Evolutionary conservation across 495 filamentous ascomycete species (phyloP).

Genomic region (Glutinoglossum americanum): DNA sequence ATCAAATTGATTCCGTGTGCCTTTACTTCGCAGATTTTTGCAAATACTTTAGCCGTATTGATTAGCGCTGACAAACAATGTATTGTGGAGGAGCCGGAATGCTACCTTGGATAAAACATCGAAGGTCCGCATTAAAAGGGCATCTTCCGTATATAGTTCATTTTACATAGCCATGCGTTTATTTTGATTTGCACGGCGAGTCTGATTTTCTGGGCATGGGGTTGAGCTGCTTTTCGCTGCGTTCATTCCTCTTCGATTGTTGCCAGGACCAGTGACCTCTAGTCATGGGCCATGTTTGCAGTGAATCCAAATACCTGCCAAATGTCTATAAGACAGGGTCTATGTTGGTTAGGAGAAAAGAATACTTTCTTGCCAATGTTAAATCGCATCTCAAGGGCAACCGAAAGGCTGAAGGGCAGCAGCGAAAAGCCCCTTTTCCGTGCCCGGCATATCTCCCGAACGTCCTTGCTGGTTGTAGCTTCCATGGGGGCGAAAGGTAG

Average conservation of each 20-base stretch:
- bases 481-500: not conserved
- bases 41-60: not conserved
- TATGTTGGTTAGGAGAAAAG: not conserved
- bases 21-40: not conserved
- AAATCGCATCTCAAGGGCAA: no score
- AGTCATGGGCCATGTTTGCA: not conserved
- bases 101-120: not conserved
- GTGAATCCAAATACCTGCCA: not conserved
- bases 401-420: no score
- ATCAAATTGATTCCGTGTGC: not conserved
- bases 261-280: not conserved
- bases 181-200: not conserved
- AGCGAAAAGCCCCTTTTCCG: no score
- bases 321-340: not conserved
- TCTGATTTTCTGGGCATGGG: not conserved
- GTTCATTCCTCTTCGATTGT: not conserved
- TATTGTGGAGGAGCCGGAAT: not conserved
- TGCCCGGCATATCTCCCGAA: not conserved
- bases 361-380: not conserved
- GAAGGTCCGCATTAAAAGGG: not conserved
- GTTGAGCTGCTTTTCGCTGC: not conserved
- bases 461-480: not conserved
- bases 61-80: not conserved
- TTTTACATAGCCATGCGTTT: not conserved
- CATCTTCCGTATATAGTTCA: not conserved